Base-by-base conservation (phyloP, 1,284 basidiomycete genomes). In the Trametes sp. region DNA sequence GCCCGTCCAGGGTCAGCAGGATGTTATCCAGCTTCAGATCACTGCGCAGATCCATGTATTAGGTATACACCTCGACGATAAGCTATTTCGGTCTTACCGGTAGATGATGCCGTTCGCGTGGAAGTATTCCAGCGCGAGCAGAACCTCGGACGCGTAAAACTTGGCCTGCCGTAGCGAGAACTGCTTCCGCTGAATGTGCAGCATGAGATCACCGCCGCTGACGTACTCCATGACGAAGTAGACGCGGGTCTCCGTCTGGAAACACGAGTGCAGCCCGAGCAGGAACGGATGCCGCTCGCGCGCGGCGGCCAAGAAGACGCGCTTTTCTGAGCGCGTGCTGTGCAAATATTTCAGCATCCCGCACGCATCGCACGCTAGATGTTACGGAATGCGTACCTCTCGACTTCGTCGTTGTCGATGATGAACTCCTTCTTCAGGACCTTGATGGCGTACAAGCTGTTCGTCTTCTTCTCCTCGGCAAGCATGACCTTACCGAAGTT, bases 401-500 rank as follows among this genome's bases (percentile, higher is more conserved):
- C 98, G 7, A 99, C 96, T 82, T 99, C 98, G 78, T 99, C 98
- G 70, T 99, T 99, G 76, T 99, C 98, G 71, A 99, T 99, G 77
- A 99, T 99, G 74, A 99, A 99, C 80, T 99, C 98, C 78, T 99
- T 99, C 84, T 99, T 99, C 75, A 99, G 79, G 41, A 99, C 98
- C 80, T 99, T 99, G 85, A 99, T 98, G n/a, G 98, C 98, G 76
- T 94, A 99, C 63, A 99, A 78, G 62, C 86, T 88, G 72, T 89
- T 95, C 29, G 89, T 86, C 73, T 86, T 89, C 86, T 98, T 99
- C 83, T 99, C 98, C 78, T 99, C 98, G 21, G 98, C 98, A 59
- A 99, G 83, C 98, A 99, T 99, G 78, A 99, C 98, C 78, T 99
- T 99, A 61, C 98, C 98, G 73, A 99, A 99, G 80, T 99, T 99